Evolutionary conservation across 2,329 filamentous ascomycete genomes (phyloP), one percentile per base, ranked within the genome.

Genomic region (Ophiostoma ulmi): DNA sequence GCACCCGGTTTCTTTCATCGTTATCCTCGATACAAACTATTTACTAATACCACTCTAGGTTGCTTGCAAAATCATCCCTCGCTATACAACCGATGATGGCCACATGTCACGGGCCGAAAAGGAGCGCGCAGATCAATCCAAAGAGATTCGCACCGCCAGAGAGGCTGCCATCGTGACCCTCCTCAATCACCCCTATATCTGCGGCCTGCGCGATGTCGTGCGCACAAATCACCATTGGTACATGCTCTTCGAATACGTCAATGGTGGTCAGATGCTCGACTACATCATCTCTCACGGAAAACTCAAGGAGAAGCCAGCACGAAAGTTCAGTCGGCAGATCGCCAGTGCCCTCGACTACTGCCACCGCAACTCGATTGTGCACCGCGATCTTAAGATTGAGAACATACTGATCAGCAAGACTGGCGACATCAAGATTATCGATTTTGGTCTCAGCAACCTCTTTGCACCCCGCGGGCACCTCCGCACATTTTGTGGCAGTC

Each of bases 341-440:
- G 93, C 94, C 44, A 97, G 94, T 78, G 93, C 95, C 41, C 84
- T 99, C 71, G 95, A 99, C 80, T 99, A 98, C 81, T 97, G 94
- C 78, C 95, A 99, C 80, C 89, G 94, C 73, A 98, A 99, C 83
- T 97, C 93, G 80, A 98, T 99, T 75, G 95, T 98, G 35, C 95
- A 99, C 79, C 90, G 95, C 68, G 95, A 99, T 78, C 82, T 99
- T 75, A 99, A 99, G 84, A 99, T 99, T 75, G 95, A 98, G 80
- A 99, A 99, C 78, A 99, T 99, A 70, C 87, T 99, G 73, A 99
- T 99, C 81, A 97, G 93, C 84, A 98, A 98, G 83, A 97, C 92
- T 1, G 95, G 95, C 58, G 95, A 99, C 78, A 99, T 99, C 81
- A 98, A 98, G 79, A 98, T 99, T 76, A 99, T 99, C 75, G 95